These are phyloP conservation scores for Cyclotella atomus DNA, from an alignment of 108 stramenopile species.

Conservation along the genomic window DNA sequence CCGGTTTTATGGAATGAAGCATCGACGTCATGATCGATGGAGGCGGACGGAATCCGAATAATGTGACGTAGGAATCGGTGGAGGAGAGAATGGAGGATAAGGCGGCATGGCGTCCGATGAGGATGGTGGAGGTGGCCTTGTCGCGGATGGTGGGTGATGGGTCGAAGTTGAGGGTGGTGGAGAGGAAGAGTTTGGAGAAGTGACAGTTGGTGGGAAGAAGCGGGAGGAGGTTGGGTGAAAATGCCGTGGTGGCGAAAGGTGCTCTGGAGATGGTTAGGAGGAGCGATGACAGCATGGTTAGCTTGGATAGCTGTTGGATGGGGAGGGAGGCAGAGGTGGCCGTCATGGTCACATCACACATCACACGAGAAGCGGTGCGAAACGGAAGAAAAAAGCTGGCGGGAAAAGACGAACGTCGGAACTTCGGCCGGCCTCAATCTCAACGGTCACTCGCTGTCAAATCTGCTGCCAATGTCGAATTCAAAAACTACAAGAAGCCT, in stretches of 20 bases:
- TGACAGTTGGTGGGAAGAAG: neutral
- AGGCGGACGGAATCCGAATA: slow-evolving; percentile 49
- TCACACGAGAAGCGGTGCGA: too few species aligned
- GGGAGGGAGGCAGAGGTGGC: too few species aligned
- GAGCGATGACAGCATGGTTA: neutral
- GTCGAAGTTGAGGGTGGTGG: neutral
- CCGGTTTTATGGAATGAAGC: slow-evolving; percentile 15
- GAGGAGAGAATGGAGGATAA: slow-evolving; percentile 25
- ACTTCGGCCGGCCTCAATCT: too few species aligned
- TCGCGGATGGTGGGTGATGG: slow-evolving; percentile 7
- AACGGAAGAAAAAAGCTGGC: too few species aligned
- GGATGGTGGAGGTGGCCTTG: slow-evolving; percentile 35
- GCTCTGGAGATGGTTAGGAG: neutral
- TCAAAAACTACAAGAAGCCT: too few species aligned
- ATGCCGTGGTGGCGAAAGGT: too few species aligned
- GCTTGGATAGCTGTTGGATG: too few species aligned
- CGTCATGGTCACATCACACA: too few species aligned
- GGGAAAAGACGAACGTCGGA: too few species aligned
- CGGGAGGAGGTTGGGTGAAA: too few species aligned
- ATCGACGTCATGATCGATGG: slow-evolving; percentile 34
- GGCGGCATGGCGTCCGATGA: slow-evolving; percentile 42
- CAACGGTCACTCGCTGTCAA: too few species aligned
- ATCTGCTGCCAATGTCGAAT: too few species aligned
- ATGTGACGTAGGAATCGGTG: slow-evolving; percentile 45
- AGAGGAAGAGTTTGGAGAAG: neutral